Base-by-base conservation (phyloP, 495 filamentous ascomycete species). In the Neurospora intermedia region DNA sequence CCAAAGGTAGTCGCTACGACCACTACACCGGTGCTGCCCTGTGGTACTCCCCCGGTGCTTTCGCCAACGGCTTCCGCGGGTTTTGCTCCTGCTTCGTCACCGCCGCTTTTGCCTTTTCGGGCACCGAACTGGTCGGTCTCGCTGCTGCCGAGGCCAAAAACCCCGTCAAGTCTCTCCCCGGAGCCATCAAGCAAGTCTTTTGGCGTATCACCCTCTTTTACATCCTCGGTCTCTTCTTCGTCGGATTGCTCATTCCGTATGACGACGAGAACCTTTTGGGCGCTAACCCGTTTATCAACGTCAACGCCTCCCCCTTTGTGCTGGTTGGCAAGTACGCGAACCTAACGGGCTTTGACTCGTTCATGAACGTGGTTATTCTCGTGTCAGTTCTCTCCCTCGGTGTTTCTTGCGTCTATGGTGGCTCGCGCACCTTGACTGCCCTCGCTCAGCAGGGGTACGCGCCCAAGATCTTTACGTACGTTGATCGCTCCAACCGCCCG, bases 121-220 rank as follows among this genome's bases (percentile, higher is more conserved):
- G 91, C 39, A 92, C 91, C 6, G 91, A 94, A 76, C 79, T 94
- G 70, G 88, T 90, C 72, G 91, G 91, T 81, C 85, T 94, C 35
- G 90, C 91, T 69, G 91, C 91, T 20, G 90, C 91, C 35, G 91
- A 94, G 80, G 82, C 91, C 9, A 76, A 79, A 1, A 91, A 92
- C 79, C 91, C 91, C 4, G 81, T 85, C 75, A 90, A 89, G 79
- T 79, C 88, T 1, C 81, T 92, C 5, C 91, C 91, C 15, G 86
- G 87, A 39, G 91, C 91, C 27, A 88, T 88, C 76, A 92, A 91
- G 82, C 90, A 92, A 78, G 88, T 92, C 45, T 92, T 92, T 78
- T 92, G 90, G 90, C 90, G 91, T 78, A 91, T 88, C 75, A 86
- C 85, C 43, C 77, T 88, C 78, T 93, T 96, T 80, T 96, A 94